Conservation (phyloP, 2,329 filamentous ascomycete species). For the Trichoderma arundinaceum region DNA sequence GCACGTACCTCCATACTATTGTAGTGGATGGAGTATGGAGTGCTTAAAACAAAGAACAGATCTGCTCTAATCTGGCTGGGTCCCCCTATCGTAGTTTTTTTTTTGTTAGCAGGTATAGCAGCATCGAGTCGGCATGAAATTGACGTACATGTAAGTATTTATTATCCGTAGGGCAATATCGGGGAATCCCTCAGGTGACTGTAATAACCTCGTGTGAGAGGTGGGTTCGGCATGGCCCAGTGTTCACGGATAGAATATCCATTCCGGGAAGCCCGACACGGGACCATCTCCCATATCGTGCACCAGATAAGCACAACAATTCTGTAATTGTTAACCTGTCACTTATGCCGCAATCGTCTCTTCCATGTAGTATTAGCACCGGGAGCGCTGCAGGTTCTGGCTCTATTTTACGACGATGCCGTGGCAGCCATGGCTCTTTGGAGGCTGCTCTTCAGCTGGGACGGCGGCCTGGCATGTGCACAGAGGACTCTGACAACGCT, state of each 20-base stretch:
- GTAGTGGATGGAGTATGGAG: not conserved
- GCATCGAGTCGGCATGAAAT: not conserved
- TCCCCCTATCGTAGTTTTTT: not conserved
- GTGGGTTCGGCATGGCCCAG: not conserved
- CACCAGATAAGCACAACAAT: slow-evolving; percentile 13
- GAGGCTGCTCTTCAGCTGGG: no score
- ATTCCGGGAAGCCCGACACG: slow-evolving; percentile 23
- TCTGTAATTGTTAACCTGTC: slow-evolving; percentile 19
- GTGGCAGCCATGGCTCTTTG: not conserved
- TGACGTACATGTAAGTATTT: not conserved
- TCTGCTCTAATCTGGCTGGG: not conserved
- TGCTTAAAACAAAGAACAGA: not conserved
- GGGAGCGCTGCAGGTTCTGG: not conserved
- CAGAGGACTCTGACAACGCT: not conserved
- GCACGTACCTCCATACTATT: no score
- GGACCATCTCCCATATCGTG: not conserved
- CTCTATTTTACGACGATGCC: not conserved
- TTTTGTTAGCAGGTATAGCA: not conserved
- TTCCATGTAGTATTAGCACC: not conserved
- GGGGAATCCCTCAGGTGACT: slow-evolving; percentile 18
- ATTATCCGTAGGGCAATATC: slow-evolving; percentile 14
- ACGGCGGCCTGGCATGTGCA: no score
- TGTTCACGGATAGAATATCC: slow-evolving; percentile 14
- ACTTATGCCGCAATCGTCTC: not conserved
- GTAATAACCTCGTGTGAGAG: slow-evolving; percentile 6